A percentile compares a stretch with the other conserved stretches of the same genome.
Evolutionary conservation across 352 stramenopile genomes (phyloP).

Genomic region (Pythium aristosporum): DNA sequence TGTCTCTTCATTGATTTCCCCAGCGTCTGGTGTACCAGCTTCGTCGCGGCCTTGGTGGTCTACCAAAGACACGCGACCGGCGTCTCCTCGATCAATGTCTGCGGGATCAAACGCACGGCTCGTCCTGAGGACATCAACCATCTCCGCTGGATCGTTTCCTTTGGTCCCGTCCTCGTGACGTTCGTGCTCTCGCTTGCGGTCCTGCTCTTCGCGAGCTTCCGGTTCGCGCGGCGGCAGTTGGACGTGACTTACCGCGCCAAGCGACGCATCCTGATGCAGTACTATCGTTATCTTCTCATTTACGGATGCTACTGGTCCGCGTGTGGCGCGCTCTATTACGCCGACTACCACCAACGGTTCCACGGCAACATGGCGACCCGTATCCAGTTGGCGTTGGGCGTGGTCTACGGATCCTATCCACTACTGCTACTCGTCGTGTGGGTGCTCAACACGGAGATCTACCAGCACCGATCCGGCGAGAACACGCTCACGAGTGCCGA

Average conservation of each 20-base stretch:
- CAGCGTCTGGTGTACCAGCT: slow-evolving; percentile 74
- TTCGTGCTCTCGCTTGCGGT: slow-evolving; percentile 66
- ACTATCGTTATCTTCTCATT: slow-evolving; percentile 83
- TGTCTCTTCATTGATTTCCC: not conserved
- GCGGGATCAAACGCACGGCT: slow-evolving; percentile 65
- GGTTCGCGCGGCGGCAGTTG: slow-evolving; percentile 78
- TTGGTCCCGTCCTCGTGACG: slow-evolving; percentile 46
- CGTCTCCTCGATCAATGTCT: slow-evolving; percentile 72
- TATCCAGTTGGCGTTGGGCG: slow-evolving; percentile 54
- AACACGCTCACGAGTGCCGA: slow-evolving; percentile 64
- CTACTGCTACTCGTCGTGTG: slow-evolving; percentile 72
- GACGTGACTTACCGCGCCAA: slow-evolving; percentile 86
- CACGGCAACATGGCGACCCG: slow-evolving; percentile 53
- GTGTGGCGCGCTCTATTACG: slow-evolving; percentile 72
- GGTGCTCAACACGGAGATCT: slow-evolving; percentile 82
- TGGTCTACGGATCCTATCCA: slow-evolving; percentile 76
- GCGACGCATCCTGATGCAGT: slow-evolving; percentile 78
- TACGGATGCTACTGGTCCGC: slow-evolving; percentile 69
- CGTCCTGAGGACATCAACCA: slow-evolving; percentile 47
- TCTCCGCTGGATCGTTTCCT: slow-evolving; percentile 68
- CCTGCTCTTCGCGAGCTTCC: slow-evolving; percentile 82
- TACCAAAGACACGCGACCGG: slow-evolving; percentile 65
- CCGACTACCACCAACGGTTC: slow-evolving; percentile 65
- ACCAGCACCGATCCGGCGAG: slow-evolving; percentile 73
- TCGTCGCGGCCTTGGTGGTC: slow-evolving; percentile 52